Base-by-base conservation (phyloP, 2,329 filamentous ascomycete genomes). In the Cordyceps farinosa region DNA sequence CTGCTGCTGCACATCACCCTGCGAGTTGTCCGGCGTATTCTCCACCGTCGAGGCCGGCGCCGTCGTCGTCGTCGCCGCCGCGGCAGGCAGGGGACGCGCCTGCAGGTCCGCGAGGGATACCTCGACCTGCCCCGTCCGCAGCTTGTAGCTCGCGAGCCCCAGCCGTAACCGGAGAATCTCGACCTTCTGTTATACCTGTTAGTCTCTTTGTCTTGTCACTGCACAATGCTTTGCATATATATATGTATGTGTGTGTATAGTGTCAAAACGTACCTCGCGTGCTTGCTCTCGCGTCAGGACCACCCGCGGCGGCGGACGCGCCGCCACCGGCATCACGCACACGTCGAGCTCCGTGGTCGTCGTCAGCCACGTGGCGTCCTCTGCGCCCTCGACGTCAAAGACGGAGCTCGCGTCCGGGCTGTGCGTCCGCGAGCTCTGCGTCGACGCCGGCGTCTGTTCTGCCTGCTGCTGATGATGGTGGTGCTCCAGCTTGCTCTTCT, bases 131-230 rank as follows among this genome's bases (percentile, higher is more conserved):
- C 89, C 87, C 2, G 90, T 92, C 63, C 82, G 83, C 67, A 93
- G 80, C 75, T 92, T 92, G 79, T 92, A 92, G 70, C 84, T 84
- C 15, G 89, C 90, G 27, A 92, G 82, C 34, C 84, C 81, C 17
- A 93, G 83, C n/a, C 89, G 84, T 10, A 91, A 81, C 58, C 83
- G 83, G 51, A 92, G 79, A 55, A 86, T 84, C 70, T 89, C 84
- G 27, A 87, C 87, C 75, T 84, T 83, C 82, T 90, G 73, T 60
- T 62, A 55, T 22, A 36, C 27, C 63, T 65, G 53, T 47, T 55
- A 65, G 68, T 47, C 67, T 66, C 36, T 36, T n/a, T 42, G 6
- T 40, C 22, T 22, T 22, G 22, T 22, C 22, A 22, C 22, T 22
- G 22, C 22, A 22, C 22, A 22, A 22, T 22, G 22, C 22, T 22